These are phyloP conservation scores for Solanum habrochaites DNA, from an alignment of 257 asterid genomes.

Conservation along the genomic window DNA sequence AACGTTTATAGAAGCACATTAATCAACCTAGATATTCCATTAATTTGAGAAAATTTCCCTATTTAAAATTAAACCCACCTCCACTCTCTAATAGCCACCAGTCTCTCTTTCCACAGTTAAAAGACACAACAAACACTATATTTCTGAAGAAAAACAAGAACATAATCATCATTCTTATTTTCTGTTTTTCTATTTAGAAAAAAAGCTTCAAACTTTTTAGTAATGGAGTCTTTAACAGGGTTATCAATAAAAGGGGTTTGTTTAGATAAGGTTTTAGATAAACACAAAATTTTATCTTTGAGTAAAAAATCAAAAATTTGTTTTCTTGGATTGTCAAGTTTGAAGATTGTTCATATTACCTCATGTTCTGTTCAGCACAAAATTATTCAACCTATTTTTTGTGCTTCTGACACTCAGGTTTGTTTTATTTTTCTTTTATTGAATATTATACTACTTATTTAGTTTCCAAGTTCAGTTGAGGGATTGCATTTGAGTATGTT, in stretches of 20 bases:
- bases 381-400: conserved; percentile 16
- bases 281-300: neutral
- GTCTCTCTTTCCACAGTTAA: neutral
- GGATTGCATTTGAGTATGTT: neutral
- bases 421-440: too few species aligned
- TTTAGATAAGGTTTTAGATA: conserved; percentile 8
- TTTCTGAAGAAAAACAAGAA: neutral
- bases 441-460: neutral
- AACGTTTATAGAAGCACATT: too few species aligned
- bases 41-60: too few species aligned
- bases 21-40: too few species aligned
- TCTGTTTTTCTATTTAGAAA: neutral
- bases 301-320: conserved; percentile 6
- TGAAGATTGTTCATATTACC: conserved; percentile 11
- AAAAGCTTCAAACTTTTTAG: neutral
- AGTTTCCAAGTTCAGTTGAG: neutral
- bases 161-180: neutral
- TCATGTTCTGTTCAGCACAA: conserved; percentile 9
- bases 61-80: neutral
- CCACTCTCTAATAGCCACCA: conserved; percentile 19
- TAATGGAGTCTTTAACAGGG: conserved; percentile 41
- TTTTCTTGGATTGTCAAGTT: conserved; percentile 13
- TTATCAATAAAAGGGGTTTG: conserved; percentile 18
- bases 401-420: conserved; percentile 25
- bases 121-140: neutral